Evolutionary conservation across 2,329 filamentous ascomycete species (phyloP).

Genomic region (Elsinoe australis): DNA sequence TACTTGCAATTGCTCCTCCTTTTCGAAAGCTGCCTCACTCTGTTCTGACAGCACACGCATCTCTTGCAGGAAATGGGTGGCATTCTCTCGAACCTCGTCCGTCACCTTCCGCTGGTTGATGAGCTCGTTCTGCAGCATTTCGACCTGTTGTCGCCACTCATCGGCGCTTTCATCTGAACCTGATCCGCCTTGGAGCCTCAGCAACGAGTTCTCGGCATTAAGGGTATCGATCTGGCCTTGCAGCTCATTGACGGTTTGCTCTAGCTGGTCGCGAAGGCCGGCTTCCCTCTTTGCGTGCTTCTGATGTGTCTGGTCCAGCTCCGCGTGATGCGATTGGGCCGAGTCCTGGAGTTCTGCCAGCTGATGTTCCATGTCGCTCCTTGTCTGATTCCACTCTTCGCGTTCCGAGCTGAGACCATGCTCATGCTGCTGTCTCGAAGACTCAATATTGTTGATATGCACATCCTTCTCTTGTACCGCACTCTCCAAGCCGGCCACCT

Average conservation of each 20-base stretch:
- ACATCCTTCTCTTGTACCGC: constrained; percentile 63
- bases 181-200: constrained; percentile 33
- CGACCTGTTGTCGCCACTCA: constrained; percentile 33
- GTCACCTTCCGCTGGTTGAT: constrained; percentile 75
- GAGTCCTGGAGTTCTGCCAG: constrained; percentile 21
- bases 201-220: constrained; percentile 24
- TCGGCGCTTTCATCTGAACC: constrained; percentile 21
- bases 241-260: constrained; percentile 18
- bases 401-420: constrained; percentile 23
- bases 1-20: constrained; percentile 68
- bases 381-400: constrained; percentile 39
- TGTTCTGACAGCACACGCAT: constrained; percentile 82
- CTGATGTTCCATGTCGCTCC: constrained; percentile 54
- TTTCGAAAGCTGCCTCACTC: constrained; percentile 69
- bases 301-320: constrained; percentile 54
- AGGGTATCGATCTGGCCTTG: constrained; percentile 19
- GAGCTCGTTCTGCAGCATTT: constrained; percentile 47
- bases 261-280: constrained; percentile 19
- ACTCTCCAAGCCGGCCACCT: constrained; percentile 63
- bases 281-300: constrained; percentile 19
- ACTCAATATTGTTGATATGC: constrained; percentile 54
- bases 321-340: constrained; percentile 17
- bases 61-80: constrained; percentile 73
- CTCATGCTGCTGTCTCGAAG: constrained; percentile 49
- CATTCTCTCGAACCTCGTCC: constrained; percentile 77